Conservation (phyloP, 169 alveolate species). For the Cryptosporidium ryanae region DNA sequence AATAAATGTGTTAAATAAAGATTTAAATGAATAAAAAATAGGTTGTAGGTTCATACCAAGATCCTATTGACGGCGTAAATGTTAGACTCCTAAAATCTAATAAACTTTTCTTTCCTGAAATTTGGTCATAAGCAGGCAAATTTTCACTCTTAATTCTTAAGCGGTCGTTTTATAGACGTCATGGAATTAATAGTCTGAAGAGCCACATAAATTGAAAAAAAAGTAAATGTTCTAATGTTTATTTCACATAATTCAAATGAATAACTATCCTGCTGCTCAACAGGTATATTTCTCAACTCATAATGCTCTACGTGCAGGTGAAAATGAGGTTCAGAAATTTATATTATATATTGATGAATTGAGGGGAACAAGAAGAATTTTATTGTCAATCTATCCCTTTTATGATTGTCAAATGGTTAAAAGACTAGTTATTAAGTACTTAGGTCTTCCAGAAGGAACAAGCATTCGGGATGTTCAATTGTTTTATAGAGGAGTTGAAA, state of each 20-base stretch:
- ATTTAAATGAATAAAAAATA: not conserved
- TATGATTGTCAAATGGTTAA: constrained; percentile 87
- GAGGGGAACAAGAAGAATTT: constrained; percentile 84
- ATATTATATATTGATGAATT: constrained; percentile 84
- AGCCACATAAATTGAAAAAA: constrained; percentile 15
- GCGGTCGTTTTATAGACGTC: constrained; percentile 62
- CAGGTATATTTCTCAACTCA: constrained; percentile 89
- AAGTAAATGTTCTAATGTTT: constrained; percentile 41
- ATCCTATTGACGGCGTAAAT: constrained; percentile 51
- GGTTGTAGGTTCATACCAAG: constrained; percentile 67
- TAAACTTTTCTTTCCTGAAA: constrained; percentile 60
- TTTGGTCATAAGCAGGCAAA: constrained; percentile 18
- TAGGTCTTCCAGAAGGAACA: constrained; percentile 83
- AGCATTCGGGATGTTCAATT: constrained; percentile 84
- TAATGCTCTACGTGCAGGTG: constrained; percentile 83
- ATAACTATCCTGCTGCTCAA: constrained; percentile 78
- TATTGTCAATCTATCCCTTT: constrained; percentile 87
- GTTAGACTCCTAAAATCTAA: constrained; percentile 21
- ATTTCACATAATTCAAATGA: constrained; percentile 20
- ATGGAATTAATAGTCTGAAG: no score
- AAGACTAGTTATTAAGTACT: constrained; percentile 86
- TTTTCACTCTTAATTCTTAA: not conserved
- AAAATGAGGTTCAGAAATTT: constrained; percentile 82
- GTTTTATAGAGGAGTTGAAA: constrained; percentile 88
- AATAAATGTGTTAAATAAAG: not conserved